phyloP scores from a whole-genome alignment of 352 stramenopile species.

The Peronosclerospora sorghi region DNA sequence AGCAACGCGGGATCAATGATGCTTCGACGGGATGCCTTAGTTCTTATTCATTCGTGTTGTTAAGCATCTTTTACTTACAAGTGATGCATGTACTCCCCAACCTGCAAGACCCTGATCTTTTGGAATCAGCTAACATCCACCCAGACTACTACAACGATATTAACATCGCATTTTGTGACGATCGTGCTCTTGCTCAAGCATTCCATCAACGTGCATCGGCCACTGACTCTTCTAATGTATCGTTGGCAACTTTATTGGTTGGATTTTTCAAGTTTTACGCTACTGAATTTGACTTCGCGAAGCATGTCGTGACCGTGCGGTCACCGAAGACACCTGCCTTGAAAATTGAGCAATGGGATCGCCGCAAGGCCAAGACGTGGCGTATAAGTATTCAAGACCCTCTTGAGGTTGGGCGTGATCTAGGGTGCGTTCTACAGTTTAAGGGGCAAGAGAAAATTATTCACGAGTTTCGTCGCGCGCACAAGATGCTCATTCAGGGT shows the following conservation, averaged over 20 bases:
- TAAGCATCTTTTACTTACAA: conserved; percentile 96
- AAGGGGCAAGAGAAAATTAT: conserved; percentile 54
- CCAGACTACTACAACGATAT: conserved; percentile 36
- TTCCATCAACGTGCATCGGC: conserved; percentile 25
- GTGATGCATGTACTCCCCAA: conserved; percentile 88
- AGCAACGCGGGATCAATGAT: conserved; percentile 93
- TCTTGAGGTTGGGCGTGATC: conserved; percentile 62
- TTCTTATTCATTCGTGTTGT: conserved; percentile 97
- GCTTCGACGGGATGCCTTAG: conserved; percentile 91
- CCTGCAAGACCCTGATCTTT: conserved; percentile 76
- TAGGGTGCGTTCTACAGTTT: conserved; percentile 69
- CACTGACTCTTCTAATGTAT: conserved; percentile 1
- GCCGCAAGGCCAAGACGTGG: conserved; percentile 51
- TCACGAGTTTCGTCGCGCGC: conserved; percentile 45
- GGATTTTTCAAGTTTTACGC: conserved; percentile 96
- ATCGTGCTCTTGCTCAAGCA: conserved; percentile 23
- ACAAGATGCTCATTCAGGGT: conserved; percentile 30
- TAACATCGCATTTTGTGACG: conserved; percentile 64
- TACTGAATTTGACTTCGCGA: conserved; percentile 93
- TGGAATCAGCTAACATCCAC: conserved; percentile 25
- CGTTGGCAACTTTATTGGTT: conserved; percentile 77
- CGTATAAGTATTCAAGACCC: conserved; percentile 82
- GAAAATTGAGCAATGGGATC: conserved; percentile 38
- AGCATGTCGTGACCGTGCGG: conserved; percentile 89
- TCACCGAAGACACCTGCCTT: conserved; percentile 20